These are phyloP conservation scores for Sistotremastrum niveocremeum DNA, from an alignment of 768 basidiomycete species.

Conservation along the genomic window DNA sequence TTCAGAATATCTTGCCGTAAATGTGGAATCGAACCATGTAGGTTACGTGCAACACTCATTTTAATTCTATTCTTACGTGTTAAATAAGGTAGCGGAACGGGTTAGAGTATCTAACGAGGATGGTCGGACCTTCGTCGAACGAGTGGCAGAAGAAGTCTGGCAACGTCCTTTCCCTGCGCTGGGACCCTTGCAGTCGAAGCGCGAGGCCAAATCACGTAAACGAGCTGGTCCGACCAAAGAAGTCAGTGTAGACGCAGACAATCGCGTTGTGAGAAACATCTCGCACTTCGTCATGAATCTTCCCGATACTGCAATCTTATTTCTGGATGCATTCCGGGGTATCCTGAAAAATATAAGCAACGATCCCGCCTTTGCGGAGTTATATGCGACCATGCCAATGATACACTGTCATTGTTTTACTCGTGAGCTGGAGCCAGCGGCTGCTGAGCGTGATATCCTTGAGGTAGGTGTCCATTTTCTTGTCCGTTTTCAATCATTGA, in stretches of 20 bases:
- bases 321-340: slow-evolving; percentile 81
- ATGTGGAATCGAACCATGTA: slow-evolving; percentile 69
- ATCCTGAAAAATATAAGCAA: slow-evolving; percentile 28
- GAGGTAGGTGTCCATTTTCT: slow-evolving; percentile 37
- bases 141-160: slow-evolving; percentile 36
- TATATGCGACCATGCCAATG: slow-evolving; percentile 57
- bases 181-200: slow-evolving; percentile 19
- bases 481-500: not conserved
- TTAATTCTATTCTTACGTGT: not conserved
- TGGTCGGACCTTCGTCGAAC: slow-evolving; percentile 73
- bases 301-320: slow-evolving; percentile 80
- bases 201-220: slow-evolving; percentile 20
- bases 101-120: slow-evolving; percentile 72
- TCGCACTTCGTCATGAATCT: slow-evolving; percentile 97
- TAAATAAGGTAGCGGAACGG: slow-evolving; percentile 46
- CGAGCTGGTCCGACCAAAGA: slow-evolving; percentile 25
- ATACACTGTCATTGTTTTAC: slow-evolving; percentile 97
- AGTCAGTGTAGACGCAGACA: slow-evolving; percentile 5
- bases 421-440: slow-evolving; percentile 54
- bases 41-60: slow-evolving; percentile 12
- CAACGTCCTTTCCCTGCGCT: slow-evolving; percentile 52
- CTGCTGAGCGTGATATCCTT: slow-evolving; percentile 66
- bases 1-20: slow-evolving; percentile 58
- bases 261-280: slow-evolving; percentile 26
- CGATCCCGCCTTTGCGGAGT: slow-evolving; percentile 33